phyloP scores from a whole-genome alignment of 2,329 filamentous ascomycete species.

The Nemania serpens region DNA sequence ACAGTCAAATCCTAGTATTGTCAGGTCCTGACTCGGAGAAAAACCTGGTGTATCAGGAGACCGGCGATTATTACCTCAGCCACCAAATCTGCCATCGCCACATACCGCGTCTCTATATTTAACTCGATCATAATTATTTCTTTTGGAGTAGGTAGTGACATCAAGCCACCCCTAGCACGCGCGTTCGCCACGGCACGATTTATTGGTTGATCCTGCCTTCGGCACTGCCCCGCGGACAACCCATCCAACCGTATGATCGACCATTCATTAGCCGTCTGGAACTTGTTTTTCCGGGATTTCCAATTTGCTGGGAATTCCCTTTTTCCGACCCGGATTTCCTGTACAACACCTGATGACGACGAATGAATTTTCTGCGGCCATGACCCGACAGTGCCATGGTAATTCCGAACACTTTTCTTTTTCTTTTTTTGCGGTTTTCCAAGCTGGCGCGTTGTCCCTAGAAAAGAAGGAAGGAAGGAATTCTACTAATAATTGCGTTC shows the following conservation, averaged over 20 bases:
- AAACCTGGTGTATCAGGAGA: neutral
- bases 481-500: too few relatives aligned
- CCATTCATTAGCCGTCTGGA: neutral
- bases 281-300: neutral
- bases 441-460: too few relatives aligned
- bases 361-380: neutral
- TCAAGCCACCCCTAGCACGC: neutral
- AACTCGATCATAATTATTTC: neutral
- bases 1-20: neutral
- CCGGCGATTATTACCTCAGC: too few relatives aligned
- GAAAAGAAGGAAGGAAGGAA: too few relatives aligned
- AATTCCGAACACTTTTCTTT: too few relatives aligned
- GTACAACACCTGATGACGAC: neutral
- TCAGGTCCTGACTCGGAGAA: neutral
- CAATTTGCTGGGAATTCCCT: slow-evolving; percentile 1
- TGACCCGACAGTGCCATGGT: neutral
- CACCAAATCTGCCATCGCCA: too few relatives aligned
- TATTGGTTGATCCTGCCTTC: slow-evolving; percentile 10
- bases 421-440: too few relatives aligned
- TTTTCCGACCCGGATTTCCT: too few relatives aligned
- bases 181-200: neutral
- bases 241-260: neutral
- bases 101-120: slow-evolving; percentile 12
- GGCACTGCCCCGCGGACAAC: slow-evolving; percentile 9
- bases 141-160: neutral